phyloP scores from a whole-genome alignment of 1,139 yeast species.

The Taphrina pruni region DNA sequence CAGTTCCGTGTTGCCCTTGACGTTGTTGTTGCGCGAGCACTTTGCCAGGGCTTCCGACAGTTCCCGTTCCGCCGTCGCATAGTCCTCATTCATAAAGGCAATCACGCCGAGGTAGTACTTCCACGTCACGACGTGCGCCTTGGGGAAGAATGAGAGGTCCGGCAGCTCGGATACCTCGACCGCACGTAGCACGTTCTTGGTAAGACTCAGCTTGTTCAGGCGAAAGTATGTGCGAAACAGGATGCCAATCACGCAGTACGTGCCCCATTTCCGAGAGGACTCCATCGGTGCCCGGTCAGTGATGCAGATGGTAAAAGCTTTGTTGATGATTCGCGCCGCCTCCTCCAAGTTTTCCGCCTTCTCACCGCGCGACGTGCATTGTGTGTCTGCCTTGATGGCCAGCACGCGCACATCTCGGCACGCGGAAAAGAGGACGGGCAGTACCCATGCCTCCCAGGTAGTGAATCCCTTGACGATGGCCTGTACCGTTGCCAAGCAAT shows the following conservation, averaged over 20 bases:
- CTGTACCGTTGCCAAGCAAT: constrained; percentile 21
- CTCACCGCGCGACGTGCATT: constrained; percentile 21
- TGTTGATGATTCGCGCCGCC: constrained; percentile 63
- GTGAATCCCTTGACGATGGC: constrained; percentile 33
- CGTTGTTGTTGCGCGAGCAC: constrained; percentile 47
- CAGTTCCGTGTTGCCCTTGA: constrained; percentile 44
- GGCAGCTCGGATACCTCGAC: constrained; percentile 67
- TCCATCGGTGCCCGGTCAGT: constrained; percentile 69
- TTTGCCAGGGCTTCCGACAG: constrained; percentile 59
- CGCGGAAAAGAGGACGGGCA: constrained; percentile 62
- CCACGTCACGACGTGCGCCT: constrained; percentile 64
- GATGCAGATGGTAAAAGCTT: constrained; percentile 75
- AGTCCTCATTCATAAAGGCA: constrained; percentile 67
- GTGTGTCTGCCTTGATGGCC: constrained; percentile 50
- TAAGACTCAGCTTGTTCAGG: constrained; percentile 73
- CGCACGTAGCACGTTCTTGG: constrained; percentile 79
- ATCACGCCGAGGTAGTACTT: constrained; percentile 71
- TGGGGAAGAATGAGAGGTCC: constrained; percentile 56
- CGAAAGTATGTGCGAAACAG: constrained; percentile 75
- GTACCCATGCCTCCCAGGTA: constrained; percentile 60
- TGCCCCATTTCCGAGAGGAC: constrained; percentile 65
- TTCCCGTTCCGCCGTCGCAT: constrained; percentile 58
- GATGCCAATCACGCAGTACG: constrained; percentile 74
- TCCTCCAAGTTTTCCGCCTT: constrained; percentile 63
- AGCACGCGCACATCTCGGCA: constrained; percentile 61